Evolutionary conservation across 2,329 filamentous ascomycete species (phyloP), one percentile per base, ranked within the genome.

Genomic region (Calycina herbarum): DNA sequence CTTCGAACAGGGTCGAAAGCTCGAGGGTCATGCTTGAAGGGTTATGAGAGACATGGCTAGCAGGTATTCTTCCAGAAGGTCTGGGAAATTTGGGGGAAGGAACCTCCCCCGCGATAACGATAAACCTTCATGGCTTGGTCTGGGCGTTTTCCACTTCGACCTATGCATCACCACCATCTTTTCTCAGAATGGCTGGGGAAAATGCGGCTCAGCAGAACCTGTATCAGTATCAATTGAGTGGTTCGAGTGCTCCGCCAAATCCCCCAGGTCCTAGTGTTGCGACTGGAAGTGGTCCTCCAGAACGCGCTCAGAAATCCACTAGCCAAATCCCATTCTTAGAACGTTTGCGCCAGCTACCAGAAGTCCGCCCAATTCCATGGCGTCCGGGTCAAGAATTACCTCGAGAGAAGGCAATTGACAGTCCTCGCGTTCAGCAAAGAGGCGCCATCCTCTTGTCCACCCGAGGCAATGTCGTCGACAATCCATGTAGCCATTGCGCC

Each of bases 361-460:
- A 68, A 63, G 54, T 73, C 20, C 68, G 73, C 7, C 13, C 57
- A 35, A 67, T 74, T 29, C 73, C 73, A 65, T 74, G 73, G 73
- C 66, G 72, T 13, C 17, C 57, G 33, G 71, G 71, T 20, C 70
- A 72, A 57, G 69, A 69, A 57, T 58, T 74, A 11, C 68, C 69
- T 24, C 65, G 64, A 24, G 73, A 74, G 31, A 67, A 66, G 57
- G 64, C 69, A 24, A 61, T 67, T 24, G 66, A 73, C 24, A 72
- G 73, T 54, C 65, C 65, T 20, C 69, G 72, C 24, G 66, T 72
- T 17, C 69, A 73, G 48, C 68, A 73, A 60, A 62, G 70, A 20
- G 69, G 69, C 4, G 72, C 72, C 15, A 66, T 68, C 40, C 64
- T 74, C 24, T 64, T 74, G 33, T 62, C 68, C 1, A 70, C 69